Conservation (phyloP, 139 green algal genomes). For the Haematococcus lacustris region DNA sequence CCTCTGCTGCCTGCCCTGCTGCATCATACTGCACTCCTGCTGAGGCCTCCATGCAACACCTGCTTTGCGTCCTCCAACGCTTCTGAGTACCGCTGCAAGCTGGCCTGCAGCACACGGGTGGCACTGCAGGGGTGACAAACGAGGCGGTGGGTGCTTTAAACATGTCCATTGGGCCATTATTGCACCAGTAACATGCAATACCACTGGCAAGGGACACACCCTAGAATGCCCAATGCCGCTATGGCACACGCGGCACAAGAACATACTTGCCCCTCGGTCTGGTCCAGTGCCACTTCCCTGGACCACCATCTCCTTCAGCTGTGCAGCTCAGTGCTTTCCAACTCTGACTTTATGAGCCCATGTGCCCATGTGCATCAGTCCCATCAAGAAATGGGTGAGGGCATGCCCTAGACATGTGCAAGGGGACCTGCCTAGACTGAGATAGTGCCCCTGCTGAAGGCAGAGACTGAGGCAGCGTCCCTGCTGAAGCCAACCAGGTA, state of each 20-base stretch:
- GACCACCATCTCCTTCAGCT: too few relatives aligned
- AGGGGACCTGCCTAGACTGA: neutral
- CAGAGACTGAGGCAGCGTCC: neutral
- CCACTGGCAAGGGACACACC: neutral
- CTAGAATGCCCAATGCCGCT: too few relatives aligned
- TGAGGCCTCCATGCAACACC: conserved; percentile 23
- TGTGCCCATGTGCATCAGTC: too few relatives aligned
- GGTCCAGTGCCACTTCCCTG: too few relatives aligned
- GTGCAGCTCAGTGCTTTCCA: too few relatives aligned
- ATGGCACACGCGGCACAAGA: too few relatives aligned
- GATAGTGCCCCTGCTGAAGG: neutral
- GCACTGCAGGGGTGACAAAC: neutral
- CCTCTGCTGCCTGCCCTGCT: neutral
- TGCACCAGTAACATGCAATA: neutral
- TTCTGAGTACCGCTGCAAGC: conserved; percentile 63
- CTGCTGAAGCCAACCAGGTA: too few relatives aligned
- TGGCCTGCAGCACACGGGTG: conserved; percentile 48
- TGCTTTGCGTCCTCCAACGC: conserved; percentile 84
- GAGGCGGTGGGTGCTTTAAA: neutral
- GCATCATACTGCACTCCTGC: neutral
- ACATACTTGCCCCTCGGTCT: too few relatives aligned
- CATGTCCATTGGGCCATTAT: neutral
- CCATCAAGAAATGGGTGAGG: neutral
- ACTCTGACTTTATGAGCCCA: too few relatives aligned
- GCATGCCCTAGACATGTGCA: neutral